These are phyloP conservation scores for Uronychia binucleata DNA, from an alignment of 73 alveolate species.

Conservation along the genomic window DNA sequence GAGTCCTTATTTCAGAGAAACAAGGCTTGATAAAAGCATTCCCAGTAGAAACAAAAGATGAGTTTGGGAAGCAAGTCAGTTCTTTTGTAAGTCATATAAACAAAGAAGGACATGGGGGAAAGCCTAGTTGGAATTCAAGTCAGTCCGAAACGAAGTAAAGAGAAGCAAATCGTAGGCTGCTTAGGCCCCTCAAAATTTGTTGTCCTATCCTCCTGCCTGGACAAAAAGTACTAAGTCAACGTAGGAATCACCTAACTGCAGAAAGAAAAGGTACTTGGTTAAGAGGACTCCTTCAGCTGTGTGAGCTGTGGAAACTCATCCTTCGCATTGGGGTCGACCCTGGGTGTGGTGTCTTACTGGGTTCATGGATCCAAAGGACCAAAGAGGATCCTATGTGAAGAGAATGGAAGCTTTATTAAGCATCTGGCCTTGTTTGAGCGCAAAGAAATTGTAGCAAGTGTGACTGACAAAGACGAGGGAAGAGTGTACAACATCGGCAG, in stretches of 20 bases:
- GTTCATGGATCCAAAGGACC: background rate
- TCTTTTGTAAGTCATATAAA: no score
- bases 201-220: background rate
- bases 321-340: background rate
- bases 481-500: no score
- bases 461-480: background rate
- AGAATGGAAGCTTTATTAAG: background rate
- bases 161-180: background rate
- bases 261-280: background rate
- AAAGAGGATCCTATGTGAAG: background rate
- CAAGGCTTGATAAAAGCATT: no score
- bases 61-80: no score
- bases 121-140: background rate
- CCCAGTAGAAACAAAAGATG: no score
- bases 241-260: background rate
- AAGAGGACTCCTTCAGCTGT: background rate
- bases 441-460: background rate
- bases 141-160: background rate
- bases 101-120: background rate
- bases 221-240: background rate
- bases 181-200: background rate
- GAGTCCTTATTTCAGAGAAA: no score
- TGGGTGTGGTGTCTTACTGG: background rate
- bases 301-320: background rate
- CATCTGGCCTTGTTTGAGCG: background rate